Base-by-base conservation (phyloP, 2,329 filamentous ascomycete genomes). In the Furcasterigmium sp. region DNA sequence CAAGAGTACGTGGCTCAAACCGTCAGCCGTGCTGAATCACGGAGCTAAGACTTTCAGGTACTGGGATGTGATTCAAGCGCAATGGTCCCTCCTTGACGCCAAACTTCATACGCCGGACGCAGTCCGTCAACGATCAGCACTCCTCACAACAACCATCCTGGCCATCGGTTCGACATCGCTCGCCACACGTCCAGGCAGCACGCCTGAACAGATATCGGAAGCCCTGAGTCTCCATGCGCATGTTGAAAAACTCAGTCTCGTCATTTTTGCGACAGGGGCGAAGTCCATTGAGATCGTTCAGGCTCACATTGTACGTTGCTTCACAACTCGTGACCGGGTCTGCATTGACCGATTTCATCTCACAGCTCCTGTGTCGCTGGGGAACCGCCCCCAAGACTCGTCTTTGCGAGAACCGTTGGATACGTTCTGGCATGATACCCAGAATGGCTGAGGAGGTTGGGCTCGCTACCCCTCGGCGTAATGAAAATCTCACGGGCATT, bases 371-470 rank as follows among this genome's bases (percentile, higher is more conserved):
- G 17, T 40, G 15, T 23, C 21, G 38, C 6, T 40, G 38, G 38
- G 38, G 38, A 10, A n/a, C 37, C 5, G 39, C 41, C 11, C 36
- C 41, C 5, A 39, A 23, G 32, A 39, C 41, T n/a, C 36, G 36
- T 13, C 23, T 43, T 19, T 32, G 37, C 17, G 41, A 43, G 40
- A 25, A 38, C 32, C 41, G 41, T 18, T 43, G 41, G 41, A 43
- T 43, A 6, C 41, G 41, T 9, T 32, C 41, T 13, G 41, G 10
- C 19, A 43, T 43, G 41, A 43, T 43, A 9, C 41, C 34, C 13
- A 43, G 41, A 23, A 43, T 43, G 41, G 41, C 41, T 23, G 7
- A 36, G 17, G 41, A 43, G 23, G 40, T 43, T 38, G 41, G 41
- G 8, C 41, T 43, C 11, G 21, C 39, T 20, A 6, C 40, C 15